A percentile compares a stretch with the other conserved stretches of the same genome.
These are phyloP conservation scores for Smallanthus sonchifolius DNA, from an alignment of 129 eudicot genomes.

Conservation along the genomic window DNA sequence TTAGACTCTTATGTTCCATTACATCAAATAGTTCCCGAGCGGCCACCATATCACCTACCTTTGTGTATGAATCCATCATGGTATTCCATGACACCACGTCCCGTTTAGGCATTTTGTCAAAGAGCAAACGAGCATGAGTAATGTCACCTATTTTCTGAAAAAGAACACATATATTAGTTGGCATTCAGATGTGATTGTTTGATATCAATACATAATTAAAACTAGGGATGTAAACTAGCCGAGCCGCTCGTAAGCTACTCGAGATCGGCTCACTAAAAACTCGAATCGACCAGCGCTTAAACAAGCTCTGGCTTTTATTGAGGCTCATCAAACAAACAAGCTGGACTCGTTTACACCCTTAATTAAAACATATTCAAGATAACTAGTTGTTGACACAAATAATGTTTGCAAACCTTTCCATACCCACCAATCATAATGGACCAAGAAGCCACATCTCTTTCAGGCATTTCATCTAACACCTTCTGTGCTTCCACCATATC, in stretches of 20 bases:
- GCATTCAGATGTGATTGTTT: background rate
- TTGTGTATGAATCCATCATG: constrained; percentile 37
- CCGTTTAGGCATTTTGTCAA: constrained; percentile 34
- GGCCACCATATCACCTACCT: constrained; percentile 37
- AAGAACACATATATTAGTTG: constrained; percentile 17
- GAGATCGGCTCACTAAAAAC: no score
- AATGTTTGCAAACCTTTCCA: constrained; percentile 41
- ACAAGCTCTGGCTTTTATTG: no score
- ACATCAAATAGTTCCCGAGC: constrained; percentile 34
- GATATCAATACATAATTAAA: background rate
- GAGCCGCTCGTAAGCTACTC: no score
- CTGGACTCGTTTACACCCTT: no score
- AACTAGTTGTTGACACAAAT: background rate
- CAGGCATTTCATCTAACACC: constrained; percentile 47
- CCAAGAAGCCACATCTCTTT: constrained; percentile 48
- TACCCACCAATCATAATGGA: constrained; percentile 53
- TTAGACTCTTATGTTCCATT: constrained; percentile 36
- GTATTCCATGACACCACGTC: constrained; percentile 50
- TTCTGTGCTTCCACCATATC: constrained; percentile 37
- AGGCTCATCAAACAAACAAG: no score
- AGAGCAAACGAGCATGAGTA: constrained; percentile 35
- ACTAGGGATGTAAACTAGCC: no score
- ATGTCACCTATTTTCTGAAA: constrained; percentile 42
- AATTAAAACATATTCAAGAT: background rate
- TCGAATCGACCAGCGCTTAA: no score